Base-by-base conservation (phyloP, 495 filamentous ascomycete species). In the Parmelia sp. region DNA sequence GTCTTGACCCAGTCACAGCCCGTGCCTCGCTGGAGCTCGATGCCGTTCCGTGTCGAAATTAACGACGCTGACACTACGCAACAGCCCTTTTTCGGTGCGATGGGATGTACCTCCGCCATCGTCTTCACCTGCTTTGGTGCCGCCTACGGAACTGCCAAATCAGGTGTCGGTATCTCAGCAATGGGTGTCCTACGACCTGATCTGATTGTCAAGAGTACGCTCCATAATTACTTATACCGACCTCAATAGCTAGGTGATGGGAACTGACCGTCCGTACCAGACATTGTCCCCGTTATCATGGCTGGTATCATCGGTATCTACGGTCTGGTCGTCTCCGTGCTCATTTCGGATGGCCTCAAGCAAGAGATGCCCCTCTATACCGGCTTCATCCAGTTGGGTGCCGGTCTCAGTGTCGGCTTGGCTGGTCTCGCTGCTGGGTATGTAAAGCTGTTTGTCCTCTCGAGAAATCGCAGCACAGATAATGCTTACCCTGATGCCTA, bases 221-320 rank as follows among this genome's bases (percentile, higher is more conserved):
- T 66, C 8, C 14, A 19, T 21, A 44, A 44, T 19, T 21, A 21
- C 3, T 21, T 3, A 44, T 19, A 4, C 40, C 8, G 40, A 44
- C 3, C 14, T 3, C 14, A 14, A 21, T 19, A 21, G 17, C 15
- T 19, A 44, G 21, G 40, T 3, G 40, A 44, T 44, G 40, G 40
- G 15, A 4, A 44, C 39, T 66, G 27, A 69, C 7, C 14, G 27
- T 5, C 5, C 4, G 15, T 35, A 39, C 25, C 68, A 98, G 94
- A 97, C 83, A 96, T 98, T 74, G 92, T 98, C 65, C 94, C 94
- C 73, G 94, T 98, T 78, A 96, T 99, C 85, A 99, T 99, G 94
- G 94, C 94, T 83, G 94, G 94, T 97, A 99, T 99, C 80, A 97
- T 99, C 78, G 95, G 90, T 88, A 99, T 99, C 79, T 99, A 99